A percentile compares a stretch with the other conserved stretches of the same genome.
Conservation (phyloP, 2,329 filamentous ascomycete genomes). For the Fusarium devonianum region DNA sequence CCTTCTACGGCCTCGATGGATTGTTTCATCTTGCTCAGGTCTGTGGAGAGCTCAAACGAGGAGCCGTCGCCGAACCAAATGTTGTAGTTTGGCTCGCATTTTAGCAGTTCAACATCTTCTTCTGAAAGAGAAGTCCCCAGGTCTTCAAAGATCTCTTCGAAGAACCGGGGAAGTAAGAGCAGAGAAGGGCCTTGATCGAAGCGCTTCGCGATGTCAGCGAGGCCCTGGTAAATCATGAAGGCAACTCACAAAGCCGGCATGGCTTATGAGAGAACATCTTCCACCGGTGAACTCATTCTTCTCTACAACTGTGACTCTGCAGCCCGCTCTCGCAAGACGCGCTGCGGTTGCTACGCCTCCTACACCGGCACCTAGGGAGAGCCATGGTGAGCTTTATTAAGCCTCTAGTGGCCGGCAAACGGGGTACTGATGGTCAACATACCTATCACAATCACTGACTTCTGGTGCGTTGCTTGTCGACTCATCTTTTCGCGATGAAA, state of each 20-base stretch:
- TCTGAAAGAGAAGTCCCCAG: constrained; percentile 69
- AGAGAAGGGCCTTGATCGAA: constrained; percentile 82
- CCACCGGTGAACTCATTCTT: constrained; percentile 78
- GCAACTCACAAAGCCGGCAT: constrained; percentile 54
- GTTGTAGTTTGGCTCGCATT: constrained; percentile 79
- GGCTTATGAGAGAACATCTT: constrained; percentile 70
- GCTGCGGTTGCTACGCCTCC: constrained; percentile 77
- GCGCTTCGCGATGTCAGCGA: constrained; percentile 50
- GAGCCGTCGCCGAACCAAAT: constrained; percentile 76
- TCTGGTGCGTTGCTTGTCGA: constrained; percentile 33
- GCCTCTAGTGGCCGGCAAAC: too few relatives aligned
- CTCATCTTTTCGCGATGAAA: constrained; percentile 14
- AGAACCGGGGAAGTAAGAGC: constrained; percentile 74
- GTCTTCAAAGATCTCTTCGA: constrained; percentile 72
- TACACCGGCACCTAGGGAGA: constrained; percentile 66
- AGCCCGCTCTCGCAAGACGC: constrained; percentile 73
- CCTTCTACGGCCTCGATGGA: constrained; percentile 79
- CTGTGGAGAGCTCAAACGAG: constrained; percentile 69
- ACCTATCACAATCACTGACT: constrained; percentile 43
- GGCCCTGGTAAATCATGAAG: fast-evolving
- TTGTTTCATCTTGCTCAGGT: constrained; percentile 72
- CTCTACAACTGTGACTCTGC: constrained; percentile 77
- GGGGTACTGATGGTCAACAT: too few relatives aligned
- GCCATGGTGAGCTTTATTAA: too few relatives aligned
- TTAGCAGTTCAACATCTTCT: constrained; percentile 72